phyloP scores from a whole-genome alignment of 768 basidiomycete genomes.

The Lyophyllum shimeji region DNA sequence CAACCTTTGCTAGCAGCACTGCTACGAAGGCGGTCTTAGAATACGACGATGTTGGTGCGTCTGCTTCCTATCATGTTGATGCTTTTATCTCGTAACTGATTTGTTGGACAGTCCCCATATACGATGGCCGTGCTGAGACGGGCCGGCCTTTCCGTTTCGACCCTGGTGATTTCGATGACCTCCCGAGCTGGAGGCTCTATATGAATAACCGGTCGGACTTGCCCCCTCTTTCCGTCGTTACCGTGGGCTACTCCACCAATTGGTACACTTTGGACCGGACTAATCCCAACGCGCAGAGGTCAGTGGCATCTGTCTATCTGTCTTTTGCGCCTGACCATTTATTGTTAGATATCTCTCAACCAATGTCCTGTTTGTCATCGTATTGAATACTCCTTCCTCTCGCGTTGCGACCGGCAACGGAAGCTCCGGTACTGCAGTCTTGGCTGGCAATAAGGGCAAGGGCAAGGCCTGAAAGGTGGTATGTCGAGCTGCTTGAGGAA shows the following conservation, averaged over 20 bases:
- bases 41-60: neutral
- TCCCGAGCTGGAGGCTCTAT: neutral
- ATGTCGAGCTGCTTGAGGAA: too few species aligned
- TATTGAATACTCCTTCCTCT: too few species aligned
- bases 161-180: neutral
- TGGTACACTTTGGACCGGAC: neutral
- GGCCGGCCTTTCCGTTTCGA: neutral
- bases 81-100: neutral
- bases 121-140: neutral
- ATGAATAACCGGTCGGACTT: neutral
- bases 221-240: neutral
- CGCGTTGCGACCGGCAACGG: too few species aligned
- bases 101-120: neutral
- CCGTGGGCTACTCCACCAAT: neutral
- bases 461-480: too few species aligned
- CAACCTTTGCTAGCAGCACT: too few species aligned
- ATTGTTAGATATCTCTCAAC: too few species aligned
- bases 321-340: neutral
- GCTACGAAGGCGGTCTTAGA: neutral
- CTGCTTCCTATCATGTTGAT: neutral
- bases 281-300: neutral
- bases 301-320: neutral
- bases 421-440: too few species aligned
- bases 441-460: too few species aligned
- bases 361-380: too few species aligned